Base-by-base conservation (phyloP, 371 early-diverging fungal genomes). In the Saksenaea oblongispora region DNA sequence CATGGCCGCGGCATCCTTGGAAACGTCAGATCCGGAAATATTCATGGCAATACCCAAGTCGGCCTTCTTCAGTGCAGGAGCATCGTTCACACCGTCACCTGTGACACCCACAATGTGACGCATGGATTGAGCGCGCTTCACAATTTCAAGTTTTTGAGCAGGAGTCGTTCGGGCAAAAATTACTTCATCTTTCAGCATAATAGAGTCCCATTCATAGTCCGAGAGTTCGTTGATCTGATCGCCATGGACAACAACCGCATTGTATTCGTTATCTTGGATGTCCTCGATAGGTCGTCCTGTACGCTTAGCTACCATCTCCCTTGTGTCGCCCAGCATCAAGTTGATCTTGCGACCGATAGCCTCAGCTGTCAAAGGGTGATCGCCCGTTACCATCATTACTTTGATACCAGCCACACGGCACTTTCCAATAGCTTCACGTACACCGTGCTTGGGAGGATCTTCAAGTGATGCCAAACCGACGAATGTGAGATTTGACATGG, bases 1-100 rank as follows among this genome's bases (percentile, higher is more conserved):
- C 95, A 99, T 98, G 47, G 94, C 86, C 17, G 99, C 97, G 10
- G 98, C 97, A 64, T 98, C 96, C 75, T 99, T 98, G 53, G 95
- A 92, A 22, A 97, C 97, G 70, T 98, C 98, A 1, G 95, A 91
- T 14, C 97, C 99, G 31, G 91, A 89, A 35, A 89, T 77, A 78
- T 96, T 96, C 98, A 98, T 96, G 5, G 98, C 93, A 76, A 98
- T 95, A 56, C 92, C 91, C 9, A 93, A 83, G 66, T 91, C 83
- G 26, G 92, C 91, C 39, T 77, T 79, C 47, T 82, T 85, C 61
- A 89, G 77, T 36, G 92, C 94, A 1, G 92, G 92, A 26, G 91
- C 86, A 69, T 97, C 97, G 70, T 95, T 95, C 36, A 93, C 94
- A 31, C 95, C 97, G 77, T 95, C 97, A 39, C 78, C 97, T 54